Base-by-base conservation (phyloP, 129 eudicot genomes). In the Arctium minus region DNA sequence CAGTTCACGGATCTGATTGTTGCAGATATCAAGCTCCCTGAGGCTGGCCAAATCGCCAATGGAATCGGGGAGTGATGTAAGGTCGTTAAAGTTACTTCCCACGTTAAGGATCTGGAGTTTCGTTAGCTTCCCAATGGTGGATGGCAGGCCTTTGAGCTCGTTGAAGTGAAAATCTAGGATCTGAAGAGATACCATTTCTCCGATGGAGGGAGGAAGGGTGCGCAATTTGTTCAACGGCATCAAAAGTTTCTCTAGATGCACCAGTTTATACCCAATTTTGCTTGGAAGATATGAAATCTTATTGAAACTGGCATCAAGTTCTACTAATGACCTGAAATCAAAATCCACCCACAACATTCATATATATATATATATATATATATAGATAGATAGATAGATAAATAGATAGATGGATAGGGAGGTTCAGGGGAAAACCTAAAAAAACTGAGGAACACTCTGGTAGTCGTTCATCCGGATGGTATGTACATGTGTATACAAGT, bases 301-400 rank as follows among this genome's bases (percentile, higher is more conserved):
- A 80, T 96, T 96, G 94, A 96, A 93, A 89, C 99, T 87, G 38
- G 91, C 97, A 60, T 96, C 93, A 81, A 96, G 73, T 85, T 96
- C 97, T 79, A 86, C 89, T 72, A 96, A 87, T 39, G 93, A 88
- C 89, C 99, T 95, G 90, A 72, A 82, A 87, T 75, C 75, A 37
- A 27, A 10, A 73, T 46, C 56, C 56, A 46, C 12, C 13, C 1
- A 40, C 46, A 40, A 40, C 9, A 40, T 40, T 33, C 36, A 40
- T 40, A 40, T 40, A 40, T 40, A 6, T 40, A 6, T 40, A 6
- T 40, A 6, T 40, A 6, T 40, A 8, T 40, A 40, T 5, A 40
- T 5, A 40, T 5, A 40, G 5, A 40, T 38, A 38, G n/a, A n/a
- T n/a, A n/a, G n/a, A n/a, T n/a, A n/a, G n/a, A n/a, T n/a, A n/a